Conservation (phyloP, 225 moss, liverwort and hornwort genomes). For the Takakia lepidozioides region DNA sequence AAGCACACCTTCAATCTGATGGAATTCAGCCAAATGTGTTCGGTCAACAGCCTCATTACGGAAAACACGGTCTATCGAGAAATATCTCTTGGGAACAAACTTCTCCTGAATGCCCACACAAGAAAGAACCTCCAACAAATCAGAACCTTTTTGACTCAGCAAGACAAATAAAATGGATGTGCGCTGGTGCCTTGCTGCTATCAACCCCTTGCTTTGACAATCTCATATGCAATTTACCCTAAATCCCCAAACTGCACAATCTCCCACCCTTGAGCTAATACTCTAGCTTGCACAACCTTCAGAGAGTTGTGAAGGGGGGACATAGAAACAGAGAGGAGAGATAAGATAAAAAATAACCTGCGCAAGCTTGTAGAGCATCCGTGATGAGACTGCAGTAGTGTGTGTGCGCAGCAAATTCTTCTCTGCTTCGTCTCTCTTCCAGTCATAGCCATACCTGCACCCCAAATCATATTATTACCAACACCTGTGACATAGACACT, state of each 20-base stretch:
- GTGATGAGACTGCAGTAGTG: constrained; percentile 84
- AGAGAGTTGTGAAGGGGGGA: no score
- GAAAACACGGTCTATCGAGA: constrained; percentile 91
- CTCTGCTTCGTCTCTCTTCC: constrained; percentile 91
- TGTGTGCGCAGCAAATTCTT: constrained; percentile 94
- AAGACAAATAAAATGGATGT: no score
- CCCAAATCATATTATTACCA: no score
- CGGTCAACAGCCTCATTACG: constrained; percentile 93
- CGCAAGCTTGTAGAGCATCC: constrained; percentile 91
- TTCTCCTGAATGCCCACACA: constrained; percentile 29
- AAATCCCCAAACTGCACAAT: no score
- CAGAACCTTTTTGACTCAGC: not conserved
- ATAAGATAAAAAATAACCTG: no score
- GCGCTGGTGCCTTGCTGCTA: no score
- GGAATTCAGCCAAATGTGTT: constrained; percentile 90
- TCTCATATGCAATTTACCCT: no score
- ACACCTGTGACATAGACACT: no score
- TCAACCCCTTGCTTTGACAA: no score
- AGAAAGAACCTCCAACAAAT: not conserved
- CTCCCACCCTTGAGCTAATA: no score
- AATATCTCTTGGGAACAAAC: constrained; percentile 70
- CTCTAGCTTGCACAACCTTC: no score
- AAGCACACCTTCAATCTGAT: constrained; percentile 74
- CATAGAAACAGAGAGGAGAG: no score
- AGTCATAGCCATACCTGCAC: constrained; percentile 79